phyloP scores from a whole-genome alignment of 257 asterid species.

The Rhazya stricta region DNA sequence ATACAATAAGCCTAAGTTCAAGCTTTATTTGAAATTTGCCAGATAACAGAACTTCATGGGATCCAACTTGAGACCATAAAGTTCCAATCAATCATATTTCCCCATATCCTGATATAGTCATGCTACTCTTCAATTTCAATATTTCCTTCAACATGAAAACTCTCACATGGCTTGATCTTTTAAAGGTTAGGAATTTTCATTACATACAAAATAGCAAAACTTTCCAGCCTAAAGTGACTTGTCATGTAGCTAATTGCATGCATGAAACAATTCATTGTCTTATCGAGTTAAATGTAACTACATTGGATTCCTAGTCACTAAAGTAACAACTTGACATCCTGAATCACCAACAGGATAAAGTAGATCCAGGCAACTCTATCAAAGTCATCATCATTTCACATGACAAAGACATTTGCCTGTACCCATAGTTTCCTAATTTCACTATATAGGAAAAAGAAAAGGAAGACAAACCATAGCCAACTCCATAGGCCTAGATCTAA shows the following conservation, averaged over 20 bases:
- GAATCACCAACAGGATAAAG: conserved; percentile 6
- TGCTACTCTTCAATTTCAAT: neutral
- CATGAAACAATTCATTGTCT: neutral
- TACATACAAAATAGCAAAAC: neutral
- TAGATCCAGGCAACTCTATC: neutral
- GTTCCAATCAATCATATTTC: neutral
- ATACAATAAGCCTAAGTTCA: no score
- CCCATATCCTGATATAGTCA: neutral
- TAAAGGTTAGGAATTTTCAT: neutral
- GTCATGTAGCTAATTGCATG: conserved; percentile 6
- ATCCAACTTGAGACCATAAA: neutral
- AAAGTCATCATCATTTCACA: neutral
- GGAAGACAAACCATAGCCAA: neutral
- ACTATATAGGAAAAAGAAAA: neutral
- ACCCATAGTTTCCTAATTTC: neutral
- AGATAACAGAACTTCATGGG: neutral
- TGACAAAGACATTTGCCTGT: neutral
- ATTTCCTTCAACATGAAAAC: neutral
- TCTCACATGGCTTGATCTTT: neutral
- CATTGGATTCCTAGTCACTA: neutral
- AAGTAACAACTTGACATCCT: conserved; percentile 7
- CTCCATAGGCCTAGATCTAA: neutral
- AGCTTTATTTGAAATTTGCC: neutral
- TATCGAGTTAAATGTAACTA: neutral
- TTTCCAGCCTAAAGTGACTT: conserved; percentile 9